Conservation (phyloP, 345 rosid genomes). For the Aquilaria malaccensis region DNA sequence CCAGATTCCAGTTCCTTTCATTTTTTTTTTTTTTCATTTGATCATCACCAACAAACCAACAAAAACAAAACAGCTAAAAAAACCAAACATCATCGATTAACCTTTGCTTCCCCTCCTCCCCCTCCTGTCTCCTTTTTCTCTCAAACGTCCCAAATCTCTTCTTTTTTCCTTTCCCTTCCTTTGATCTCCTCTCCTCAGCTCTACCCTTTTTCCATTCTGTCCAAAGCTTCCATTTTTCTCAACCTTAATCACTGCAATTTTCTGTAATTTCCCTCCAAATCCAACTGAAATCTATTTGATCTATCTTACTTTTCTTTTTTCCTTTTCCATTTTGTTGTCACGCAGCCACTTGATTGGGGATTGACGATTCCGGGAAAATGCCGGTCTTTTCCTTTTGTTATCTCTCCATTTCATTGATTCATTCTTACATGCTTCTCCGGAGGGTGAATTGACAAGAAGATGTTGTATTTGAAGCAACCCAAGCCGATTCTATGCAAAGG, state of each 20-base stretch:
- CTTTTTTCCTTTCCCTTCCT: conserved; percentile 5
- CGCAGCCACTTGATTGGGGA: not conserved
- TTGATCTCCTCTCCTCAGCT: conserved; percentile 17
- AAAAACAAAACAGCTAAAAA: conserved; percentile 5
- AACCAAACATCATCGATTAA: not conserved
- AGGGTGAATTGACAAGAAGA: conserved; percentile 13
- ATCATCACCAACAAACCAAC: not conserved
- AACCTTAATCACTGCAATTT: not conserved
- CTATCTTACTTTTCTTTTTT: not conserved
- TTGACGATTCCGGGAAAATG: not conserved
- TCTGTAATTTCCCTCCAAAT: too few relatives aligned
- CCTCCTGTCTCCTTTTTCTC: conserved; percentile 13
- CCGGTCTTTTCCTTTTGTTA: not conserved
- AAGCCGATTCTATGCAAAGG: conserved; percentile 43
- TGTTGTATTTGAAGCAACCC: conserved; percentile 83
- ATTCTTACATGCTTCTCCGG: too few relatives aligned
- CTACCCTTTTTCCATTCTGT: not conserved
- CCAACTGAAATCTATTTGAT: not conserved
- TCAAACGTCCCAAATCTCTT: conserved; percentile 25
- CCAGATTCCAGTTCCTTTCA: too few relatives aligned
- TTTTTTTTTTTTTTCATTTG: too few relatives aligned
- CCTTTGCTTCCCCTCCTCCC: not conserved
- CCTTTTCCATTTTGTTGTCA: not conserved
- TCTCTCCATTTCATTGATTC: conserved; percentile 3
- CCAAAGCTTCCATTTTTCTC: conserved; percentile 9